Percentiles rank a stretch among this genome's conserved stretches.
Evolutionary conservation across 1,284 basidiomycete species (phyloP).

Genomic region (Sphaerobolus stellatus): DNA sequence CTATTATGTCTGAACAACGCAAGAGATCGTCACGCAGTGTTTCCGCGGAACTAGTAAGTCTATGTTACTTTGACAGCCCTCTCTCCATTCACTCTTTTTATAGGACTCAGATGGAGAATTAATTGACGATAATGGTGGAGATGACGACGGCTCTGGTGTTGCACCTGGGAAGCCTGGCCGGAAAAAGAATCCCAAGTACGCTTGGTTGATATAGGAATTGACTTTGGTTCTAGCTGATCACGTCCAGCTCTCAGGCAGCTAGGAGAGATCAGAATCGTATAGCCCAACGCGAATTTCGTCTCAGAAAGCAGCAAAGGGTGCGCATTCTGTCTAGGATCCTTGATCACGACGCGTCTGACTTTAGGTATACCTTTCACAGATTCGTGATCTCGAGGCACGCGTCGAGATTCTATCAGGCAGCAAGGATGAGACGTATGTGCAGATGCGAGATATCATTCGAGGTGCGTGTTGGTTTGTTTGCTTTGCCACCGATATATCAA

Average conservation of each 20-base stretch:
- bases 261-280: slow-evolving; percentile 89
- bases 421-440: slow-evolving; percentile 81
- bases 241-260: slow-evolving; percentile 73
- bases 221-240: background rate
- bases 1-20: background rate
- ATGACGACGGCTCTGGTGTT: background rate
- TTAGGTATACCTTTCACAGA: slow-evolving; percentile 45
- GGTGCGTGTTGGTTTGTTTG: slow-evolving; percentile 42
- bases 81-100: background rate
- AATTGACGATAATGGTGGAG: slow-evolving; percentile 6
- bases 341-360: slow-evolving; percentile 8
- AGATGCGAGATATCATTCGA: slow-evolving; percentile 79
- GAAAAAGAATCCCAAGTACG: slow-evolving; percentile 82
- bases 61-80: background rate
- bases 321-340: slow-evolving; percentile 20
- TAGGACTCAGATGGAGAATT: slow-evolving; percentile 14
- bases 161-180: slow-evolving; percentile 73
- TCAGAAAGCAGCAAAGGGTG: slow-evolving; percentile 84
- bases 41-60: slow-evolving; percentile 4
- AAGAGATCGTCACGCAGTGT: slow-evolving; percentile 6
- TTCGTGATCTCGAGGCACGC: slow-evolving; percentile 88
- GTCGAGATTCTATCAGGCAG: slow-evolving; percentile 88
- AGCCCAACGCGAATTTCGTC: slow-evolving; percentile 88
- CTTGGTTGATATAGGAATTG: background rate
- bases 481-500: slow-evolving; percentile 16